Percentiles rank a stretch among this genome's conserved stretches.
phyloP scores from a whole-genome alignment of 257 asterid genomes.

The Thymus mandschuricus region DNA sequence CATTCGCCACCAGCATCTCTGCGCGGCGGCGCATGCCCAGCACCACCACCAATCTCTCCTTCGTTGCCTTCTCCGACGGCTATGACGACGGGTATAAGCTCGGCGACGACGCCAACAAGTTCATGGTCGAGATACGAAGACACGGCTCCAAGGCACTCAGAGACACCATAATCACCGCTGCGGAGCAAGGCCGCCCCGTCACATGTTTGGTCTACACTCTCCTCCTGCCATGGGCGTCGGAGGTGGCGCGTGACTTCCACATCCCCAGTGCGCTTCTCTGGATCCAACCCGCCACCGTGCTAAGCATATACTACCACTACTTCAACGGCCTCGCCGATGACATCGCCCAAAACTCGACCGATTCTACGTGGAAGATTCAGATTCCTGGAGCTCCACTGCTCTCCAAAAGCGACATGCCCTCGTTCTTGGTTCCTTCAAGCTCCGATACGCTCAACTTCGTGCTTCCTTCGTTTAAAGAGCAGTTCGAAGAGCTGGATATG shows the following conservation, averaged over 20 bases:
- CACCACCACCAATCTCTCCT: conserved; percentile 11
- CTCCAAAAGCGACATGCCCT: conserved; percentile 54
- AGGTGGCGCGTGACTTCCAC: conserved; percentile 53
- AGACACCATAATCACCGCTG: conserved; percentile 27
- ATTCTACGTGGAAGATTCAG: conserved; percentile 29
- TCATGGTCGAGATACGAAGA: conserved; percentile 32
- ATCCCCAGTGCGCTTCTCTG: conserved; percentile 61
- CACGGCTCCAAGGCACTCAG: conserved; percentile 41
- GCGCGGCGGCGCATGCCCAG: conserved; percentile 46
- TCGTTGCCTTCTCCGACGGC: conserved; percentile 58
- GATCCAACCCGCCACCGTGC: conserved; percentile 68
- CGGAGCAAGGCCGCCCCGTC: conserved; percentile 46
- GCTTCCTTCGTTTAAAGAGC: conserved; percentile 45
- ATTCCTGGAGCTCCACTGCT: conserved; percentile 56
- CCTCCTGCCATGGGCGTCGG: conserved; percentile 59
- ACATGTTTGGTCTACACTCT: conserved; percentile 53
- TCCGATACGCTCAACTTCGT: conserved; percentile 21
- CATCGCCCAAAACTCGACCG: conserved; percentile 1
- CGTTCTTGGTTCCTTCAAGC: conserved; percentile 43
- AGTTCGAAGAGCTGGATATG: conserved; percentile 39
- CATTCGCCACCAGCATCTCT: conserved; percentile 44
- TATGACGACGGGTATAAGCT: conserved; percentile 48
- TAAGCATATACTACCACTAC: conserved; percentile 52
- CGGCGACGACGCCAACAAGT: conserved; percentile 20
- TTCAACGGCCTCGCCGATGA: conserved; percentile 52